Evolutionary conservation across 2,329 filamentous ascomycete genomes (phyloP).

Genomic region (Trichoderma pleuroti): DNA sequence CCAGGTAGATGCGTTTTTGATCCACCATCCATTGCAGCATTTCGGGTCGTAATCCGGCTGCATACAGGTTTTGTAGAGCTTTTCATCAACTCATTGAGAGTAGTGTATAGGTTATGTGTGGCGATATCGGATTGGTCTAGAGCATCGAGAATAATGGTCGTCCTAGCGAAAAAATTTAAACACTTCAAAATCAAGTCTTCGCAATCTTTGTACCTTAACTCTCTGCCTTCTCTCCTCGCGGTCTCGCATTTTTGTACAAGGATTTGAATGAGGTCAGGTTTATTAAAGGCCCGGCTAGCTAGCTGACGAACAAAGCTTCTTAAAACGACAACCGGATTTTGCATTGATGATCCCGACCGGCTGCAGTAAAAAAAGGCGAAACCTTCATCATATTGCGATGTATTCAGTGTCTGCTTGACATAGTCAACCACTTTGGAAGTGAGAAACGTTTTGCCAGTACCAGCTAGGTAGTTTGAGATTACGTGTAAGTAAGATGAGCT

Average conservation of each 20-base stretch:
- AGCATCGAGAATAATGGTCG: slow-evolving; percentile 20
- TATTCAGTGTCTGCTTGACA: background rate
- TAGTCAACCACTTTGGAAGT: slow-evolving; percentile 8
- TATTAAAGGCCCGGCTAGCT: background rate
- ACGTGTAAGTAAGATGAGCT: no score
- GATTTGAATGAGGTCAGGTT: background rate
- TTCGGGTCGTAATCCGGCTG: no score
- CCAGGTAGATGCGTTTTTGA: no score
- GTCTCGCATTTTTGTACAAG: background rate
- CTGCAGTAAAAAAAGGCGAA: slow-evolving; percentile 24
- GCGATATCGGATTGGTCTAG: slow-evolving; percentile 22
- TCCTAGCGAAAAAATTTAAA: slow-evolving; percentile 4
- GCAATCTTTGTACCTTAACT: slow-evolving; percentile 17
- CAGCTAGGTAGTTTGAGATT: no score
- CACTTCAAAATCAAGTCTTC: slow-evolving; percentile 13
- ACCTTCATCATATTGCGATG: slow-evolving; percentile 1
- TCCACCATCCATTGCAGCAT: no score
- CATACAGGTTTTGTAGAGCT: slow-evolving; percentile 8
- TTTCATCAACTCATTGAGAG: slow-evolving; percentile 3
- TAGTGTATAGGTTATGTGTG: slow-evolving; percentile 11
- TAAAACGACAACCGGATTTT: slow-evolving; percentile 17
- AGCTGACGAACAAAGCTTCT: slow-evolving; percentile 23
- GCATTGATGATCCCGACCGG: slow-evolving; percentile 14
- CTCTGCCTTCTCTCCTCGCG: background rate
- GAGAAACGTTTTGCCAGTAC: slow-evolving; percentile 13